These are phyloP conservation scores for Thymus quinquecostatus DNA, from an alignment of 257 asterid species.

Conservation along the genomic window DNA sequence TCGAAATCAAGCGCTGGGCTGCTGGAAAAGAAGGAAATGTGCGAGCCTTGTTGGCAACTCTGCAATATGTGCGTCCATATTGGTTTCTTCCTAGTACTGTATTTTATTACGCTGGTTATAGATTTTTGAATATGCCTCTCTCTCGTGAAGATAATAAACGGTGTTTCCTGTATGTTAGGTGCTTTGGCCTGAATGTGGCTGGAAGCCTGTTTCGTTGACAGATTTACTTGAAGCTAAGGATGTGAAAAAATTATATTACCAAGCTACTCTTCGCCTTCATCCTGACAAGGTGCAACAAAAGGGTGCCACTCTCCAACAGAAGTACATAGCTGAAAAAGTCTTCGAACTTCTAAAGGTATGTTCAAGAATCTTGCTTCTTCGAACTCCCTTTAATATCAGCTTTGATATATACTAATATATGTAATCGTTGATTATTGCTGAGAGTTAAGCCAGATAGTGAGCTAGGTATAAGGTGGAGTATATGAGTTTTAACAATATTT, in stretches of 20 bases:
- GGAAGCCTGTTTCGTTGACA: slow-evolving; percentile 98
- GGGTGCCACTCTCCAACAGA: slow-evolving; percentile 97
- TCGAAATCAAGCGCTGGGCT: slow-evolving; percentile 99
- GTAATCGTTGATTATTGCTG: not conserved
- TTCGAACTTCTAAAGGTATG: slow-evolving; percentile 96
- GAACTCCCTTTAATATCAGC: no score
- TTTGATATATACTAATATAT: not conserved
- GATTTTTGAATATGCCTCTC: slow-evolving; percentile 3
- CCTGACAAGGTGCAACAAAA: slow-evolving; percentile 99
- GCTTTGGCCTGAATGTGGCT: slow-evolving; percentile 99
- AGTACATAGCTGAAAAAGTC: slow-evolving; percentile 96
- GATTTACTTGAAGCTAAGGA: slow-evolving; percentile 84
- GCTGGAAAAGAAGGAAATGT: slow-evolving; percentile 98
- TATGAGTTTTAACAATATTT: not conserved
- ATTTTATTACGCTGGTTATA: not conserved
- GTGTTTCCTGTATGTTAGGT: slow-evolving; percentile 55
- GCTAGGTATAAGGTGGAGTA: not conserved
- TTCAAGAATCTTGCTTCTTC: not conserved
- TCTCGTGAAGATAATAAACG: slow-evolving; percentile 11
- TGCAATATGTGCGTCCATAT: slow-evolving; percentile 82
- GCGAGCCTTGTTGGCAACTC: slow-evolving; percentile 94
- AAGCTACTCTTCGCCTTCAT: slow-evolving; percentile 96
- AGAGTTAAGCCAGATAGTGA: slow-evolving; percentile 17
- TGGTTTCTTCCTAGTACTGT: slow-evolving; percentile 11
- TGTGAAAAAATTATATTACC: slow-evolving; percentile 86